These are phyloP conservation scores for Picochlorum sp. DNA, from an alignment of 139 green algal species.

Conservation along the genomic window DNA sequence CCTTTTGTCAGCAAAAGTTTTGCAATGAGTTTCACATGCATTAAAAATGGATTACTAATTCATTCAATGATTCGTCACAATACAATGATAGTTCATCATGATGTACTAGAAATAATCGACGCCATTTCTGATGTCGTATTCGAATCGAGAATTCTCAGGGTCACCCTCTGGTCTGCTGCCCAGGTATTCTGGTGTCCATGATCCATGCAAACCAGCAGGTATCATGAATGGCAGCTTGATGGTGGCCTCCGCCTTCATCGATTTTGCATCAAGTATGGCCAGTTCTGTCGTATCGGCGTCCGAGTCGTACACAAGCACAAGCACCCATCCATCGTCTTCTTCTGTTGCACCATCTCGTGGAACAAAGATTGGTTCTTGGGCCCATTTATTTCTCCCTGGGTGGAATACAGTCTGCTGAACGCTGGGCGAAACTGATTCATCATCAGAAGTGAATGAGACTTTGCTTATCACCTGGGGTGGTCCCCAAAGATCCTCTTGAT, in stretches of 20 bases:
- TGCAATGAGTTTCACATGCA: too few species aligned
- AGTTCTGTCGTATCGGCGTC: slow-evolving; percentile 14
- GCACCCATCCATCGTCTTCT: slow-evolving; percentile 48
- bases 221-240: slow-evolving; percentile 28
- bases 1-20: too few species aligned
- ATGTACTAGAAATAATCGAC: too few species aligned
- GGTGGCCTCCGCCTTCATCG: slow-evolving; percentile 16
- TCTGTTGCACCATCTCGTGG: slow-evolving; percentile 9
- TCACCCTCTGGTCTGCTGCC: background rate
- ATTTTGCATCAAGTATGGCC: slow-evolving; percentile 34
- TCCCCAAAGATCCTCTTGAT: slow-evolving; percentile 9
- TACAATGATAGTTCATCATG: too few species aligned
- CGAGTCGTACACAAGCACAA: slow-evolving; percentile 31
- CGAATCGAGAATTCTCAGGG: too few species aligned
- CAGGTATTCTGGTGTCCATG: slow-evolving; percentile 17
- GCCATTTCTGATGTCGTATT: too few species aligned
- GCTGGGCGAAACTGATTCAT: background rate
- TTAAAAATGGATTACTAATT: too few species aligned
- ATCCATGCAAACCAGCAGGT: slow-evolving; percentile 24
- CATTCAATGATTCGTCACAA: too few species aligned
- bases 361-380: slow-evolving; percentile 44
- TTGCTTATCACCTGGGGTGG: slow-evolving; percentile 27
- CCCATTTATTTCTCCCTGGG: slow-evolving; percentile 4
- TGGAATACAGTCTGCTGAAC: slow-evolving; percentile 20
- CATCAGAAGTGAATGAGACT: slow-evolving; percentile 12